These are phyloP conservation scores for Aegle marmelos DNA, from an alignment of 345 rosid genomes.

Conservation along the genomic window DNA sequence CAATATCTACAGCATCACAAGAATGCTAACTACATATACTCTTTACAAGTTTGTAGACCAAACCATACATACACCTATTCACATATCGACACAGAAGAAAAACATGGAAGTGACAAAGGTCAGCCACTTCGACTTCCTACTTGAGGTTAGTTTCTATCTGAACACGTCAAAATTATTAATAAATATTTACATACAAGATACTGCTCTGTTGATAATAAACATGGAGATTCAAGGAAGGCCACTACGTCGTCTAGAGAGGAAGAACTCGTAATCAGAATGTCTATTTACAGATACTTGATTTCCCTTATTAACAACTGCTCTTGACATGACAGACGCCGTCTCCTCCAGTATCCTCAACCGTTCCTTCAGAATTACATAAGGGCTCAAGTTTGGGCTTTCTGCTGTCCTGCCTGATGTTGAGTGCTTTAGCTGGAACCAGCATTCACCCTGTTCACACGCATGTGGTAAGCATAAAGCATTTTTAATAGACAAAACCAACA, in stretches of 20 bases:
- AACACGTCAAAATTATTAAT: not conserved
- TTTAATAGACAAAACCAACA: not conserved
- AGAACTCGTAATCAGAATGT: conserved; percentile 58
- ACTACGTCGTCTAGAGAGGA: conserved; percentile 34
- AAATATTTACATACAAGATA: not conserved
- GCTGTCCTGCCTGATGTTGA: conserved; percentile 12
- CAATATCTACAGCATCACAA: not conserved
- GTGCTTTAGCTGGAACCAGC: conserved; percentile 49
- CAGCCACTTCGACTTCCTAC: not conserved
- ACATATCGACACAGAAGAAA: not conserved
- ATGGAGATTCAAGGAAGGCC: not conserved
- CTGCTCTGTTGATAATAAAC: not conserved
- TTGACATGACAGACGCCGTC: conserved; percentile 51
- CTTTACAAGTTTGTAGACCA: not conserved
- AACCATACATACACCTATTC: not conserved
- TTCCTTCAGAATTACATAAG: conserved; percentile 40
- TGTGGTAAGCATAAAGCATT: not conserved
- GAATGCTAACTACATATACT: not conserved
- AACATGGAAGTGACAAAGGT: not conserved
- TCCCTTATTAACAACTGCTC: conserved; percentile 45
- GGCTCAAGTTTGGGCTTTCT: conserved; percentile 21
- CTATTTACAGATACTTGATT: conserved; percentile 28
- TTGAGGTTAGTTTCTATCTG: conserved; percentile 10
- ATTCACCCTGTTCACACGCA: conserved; percentile 39
- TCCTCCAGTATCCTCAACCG: conserved; percentile 45